Base-by-base conservation (phyloP, 148 eudicot genomes). In the Chenopodium quinoa region DNA sequence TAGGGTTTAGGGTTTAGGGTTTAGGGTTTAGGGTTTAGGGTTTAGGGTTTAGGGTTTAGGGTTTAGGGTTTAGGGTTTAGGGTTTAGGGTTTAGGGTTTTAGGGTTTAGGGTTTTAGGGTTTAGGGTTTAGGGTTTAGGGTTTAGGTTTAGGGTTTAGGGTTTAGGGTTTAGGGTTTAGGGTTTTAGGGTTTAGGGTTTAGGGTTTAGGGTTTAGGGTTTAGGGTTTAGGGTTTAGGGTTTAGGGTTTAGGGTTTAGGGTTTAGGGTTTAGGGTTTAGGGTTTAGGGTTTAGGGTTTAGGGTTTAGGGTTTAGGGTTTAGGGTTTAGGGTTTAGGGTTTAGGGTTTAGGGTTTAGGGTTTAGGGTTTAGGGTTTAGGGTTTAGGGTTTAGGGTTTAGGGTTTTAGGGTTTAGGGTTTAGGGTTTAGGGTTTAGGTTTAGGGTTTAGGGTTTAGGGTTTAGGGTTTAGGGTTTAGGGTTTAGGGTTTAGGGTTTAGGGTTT, bases 51-150 rank as follows among this genome's bases (percentile, higher is more conserved):
- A 73, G 82, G 86, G 82, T 79, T 83, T 83, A 79, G 86, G 86
- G 86, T 83, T 83, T 83, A 83, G 86, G 86, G 86, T 83, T 81
- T n/a, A 83, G 85, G 85, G 82, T 83, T 83, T 83, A 83, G 86
- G 86, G 86, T 83, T 79, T 79, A 79, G 86, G 86, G 86, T 83
- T 83, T 83, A 79, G 86, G 86, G 82, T n/a, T 83, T 83, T 83
- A 83, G 85, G 85, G 82, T 79, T 83, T n/a, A 83, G 85, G 85
- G 81, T n/a, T 83, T 83, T 78, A 78, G 85, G 85, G 84, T 82
- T 83, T 83, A 83, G 85, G 85, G 85, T 83, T 83, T 79, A 83
- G 85, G 85, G 85, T 83, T 83, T 79, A 79, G 85, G 85, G 82
- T 82, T 82, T 76, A 81, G 83, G 83, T 81, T 81, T 81, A 81